Percentiles rank a stretch among this genome's conserved stretches.
These are phyloP conservation scores for Poa pratensis DNA, from an alignment of 176 grass and related monocot species.

Conservation along the genomic window DNA sequence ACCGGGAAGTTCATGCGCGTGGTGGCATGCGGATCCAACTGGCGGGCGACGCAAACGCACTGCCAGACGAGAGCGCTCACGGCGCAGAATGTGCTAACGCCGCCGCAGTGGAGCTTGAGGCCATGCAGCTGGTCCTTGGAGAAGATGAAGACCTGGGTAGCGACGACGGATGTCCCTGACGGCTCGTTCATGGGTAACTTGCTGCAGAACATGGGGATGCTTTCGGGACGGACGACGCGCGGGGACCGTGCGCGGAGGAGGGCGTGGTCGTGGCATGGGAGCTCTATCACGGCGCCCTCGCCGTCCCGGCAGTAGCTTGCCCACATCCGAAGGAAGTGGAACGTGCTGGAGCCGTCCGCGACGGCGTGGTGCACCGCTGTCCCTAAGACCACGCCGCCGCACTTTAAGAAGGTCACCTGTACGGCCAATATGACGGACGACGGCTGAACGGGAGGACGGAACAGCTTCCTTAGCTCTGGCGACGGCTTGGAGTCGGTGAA, in stretches of 20 bases:
- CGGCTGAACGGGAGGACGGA: slow-evolving; percentile 27
- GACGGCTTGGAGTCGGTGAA: slow-evolving; percentile 31
- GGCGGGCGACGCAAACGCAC: slow-evolving; percentile 29
- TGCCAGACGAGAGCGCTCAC: slow-evolving; percentile 43
- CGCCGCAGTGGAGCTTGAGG: slow-evolving; percentile 24
- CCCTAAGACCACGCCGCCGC: neutral
- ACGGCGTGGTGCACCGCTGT: slow-evolving; percentile 4
- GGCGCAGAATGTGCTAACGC: slow-evolving; percentile 38
- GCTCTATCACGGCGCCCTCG: neutral
- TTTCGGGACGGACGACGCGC: neutral
- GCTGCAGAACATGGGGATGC: neutral
- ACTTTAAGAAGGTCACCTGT: slow-evolving; percentile 34
- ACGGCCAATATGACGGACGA: neutral
- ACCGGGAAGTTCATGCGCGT: slow-evolving; percentile 21
- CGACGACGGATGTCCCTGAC: neutral
- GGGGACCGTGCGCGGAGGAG: slow-evolving; percentile 39
- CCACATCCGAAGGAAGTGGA: slow-evolving; percentile 10
- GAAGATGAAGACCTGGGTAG: slow-evolving; percentile 14
- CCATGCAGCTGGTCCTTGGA: slow-evolving; percentile 11
- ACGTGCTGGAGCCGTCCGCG: slow-evolving; percentile 1
- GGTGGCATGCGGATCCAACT: neutral
- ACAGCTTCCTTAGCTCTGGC: slow-evolving; percentile 4
- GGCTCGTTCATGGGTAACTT: neutral
- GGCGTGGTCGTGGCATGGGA: slow-evolving; percentile 40
- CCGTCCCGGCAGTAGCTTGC: slow-evolving; percentile 30